Conservation (phyloP, 192 early-diverging fungal genomes). For the Dimargaris verticillata region DNA sequence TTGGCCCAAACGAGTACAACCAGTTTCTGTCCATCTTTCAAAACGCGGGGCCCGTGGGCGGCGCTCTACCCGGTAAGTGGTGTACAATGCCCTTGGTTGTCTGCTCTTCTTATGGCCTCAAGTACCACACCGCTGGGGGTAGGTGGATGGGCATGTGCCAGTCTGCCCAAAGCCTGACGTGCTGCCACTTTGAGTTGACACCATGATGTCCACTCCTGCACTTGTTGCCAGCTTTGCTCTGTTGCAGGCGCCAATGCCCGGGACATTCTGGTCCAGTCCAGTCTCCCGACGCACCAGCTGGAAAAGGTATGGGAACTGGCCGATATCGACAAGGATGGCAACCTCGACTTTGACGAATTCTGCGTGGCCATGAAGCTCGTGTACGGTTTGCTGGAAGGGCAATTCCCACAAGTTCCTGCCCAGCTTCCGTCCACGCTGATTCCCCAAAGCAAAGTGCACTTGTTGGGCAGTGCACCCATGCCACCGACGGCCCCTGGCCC, state of each 20-base stretch:
- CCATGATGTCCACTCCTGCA: not conserved
- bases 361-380: constrained; percentile 62
- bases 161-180: not conserved
- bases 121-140: not conserved
- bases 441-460: constrained; percentile 42
- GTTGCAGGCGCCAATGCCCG: constrained; percentile 15
- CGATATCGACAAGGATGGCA: constrained; percentile 70
- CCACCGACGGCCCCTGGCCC: not conserved
- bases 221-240: not conserved
- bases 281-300: constrained; percentile 24
- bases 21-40: constrained; percentile 9
- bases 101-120: not conserved
- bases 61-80: constrained; percentile 21
- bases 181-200: not conserved
- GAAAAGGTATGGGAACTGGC: constrained; percentile 46
- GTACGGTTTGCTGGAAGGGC: constrained; percentile 42
- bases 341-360: constrained; percentile 71
- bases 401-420: constrained; percentile 33
- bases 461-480: constrained; percentile 17
- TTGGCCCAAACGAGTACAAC: not conserved
- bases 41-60: constrained; percentile 14
- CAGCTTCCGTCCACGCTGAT: constrained; percentile 45
- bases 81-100: not conserved
- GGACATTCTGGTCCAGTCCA: constrained; percentile 27
- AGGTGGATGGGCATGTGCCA: not conserved